phyloP scores from a whole-genome alignment of 768 basidiomycete genomes.

The Podaxis sp. region DNA sequence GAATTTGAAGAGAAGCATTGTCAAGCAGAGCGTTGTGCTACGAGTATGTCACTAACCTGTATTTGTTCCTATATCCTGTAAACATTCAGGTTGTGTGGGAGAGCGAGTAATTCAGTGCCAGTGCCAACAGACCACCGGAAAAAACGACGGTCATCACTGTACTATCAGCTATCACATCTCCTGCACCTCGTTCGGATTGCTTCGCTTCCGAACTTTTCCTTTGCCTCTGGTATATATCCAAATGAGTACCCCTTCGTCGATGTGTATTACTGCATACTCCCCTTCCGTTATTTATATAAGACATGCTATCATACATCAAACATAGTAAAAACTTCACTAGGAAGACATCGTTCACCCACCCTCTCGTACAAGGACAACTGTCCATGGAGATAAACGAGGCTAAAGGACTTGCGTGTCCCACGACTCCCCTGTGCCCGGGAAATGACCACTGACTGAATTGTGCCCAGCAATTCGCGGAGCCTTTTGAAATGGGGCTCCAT shows the following conservation, averaged over 20 bases:
- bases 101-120: no score
- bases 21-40: no score
- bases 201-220: no score
- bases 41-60: no score
- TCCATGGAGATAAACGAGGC: background rate
- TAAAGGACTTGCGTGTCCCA: background rate
- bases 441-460: slow-evolving; percentile 30
- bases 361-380: background rate
- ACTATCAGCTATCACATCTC: no score
- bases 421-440: background rate
- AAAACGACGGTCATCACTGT: no score
- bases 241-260: background rate
- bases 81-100: no score
- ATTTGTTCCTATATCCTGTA: no score
- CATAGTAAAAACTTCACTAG: slow-evolving; percentile 3
- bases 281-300: background rate
- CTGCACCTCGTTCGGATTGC: no score
- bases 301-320: background rate
- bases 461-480: slow-evolving; percentile 32
- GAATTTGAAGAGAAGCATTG: no score
- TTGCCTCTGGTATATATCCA: background rate
- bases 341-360: slow-evolving; percentile 1
- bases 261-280: background rate
- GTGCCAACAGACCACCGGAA: no score
- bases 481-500: slow-evolving; percentile 32